These are phyloP conservation scores for Hymenoscyphus infarciens DNA, from an alignment of 2,329 filamentous ascomycete genomes.

Conservation along the genomic window DNA sequence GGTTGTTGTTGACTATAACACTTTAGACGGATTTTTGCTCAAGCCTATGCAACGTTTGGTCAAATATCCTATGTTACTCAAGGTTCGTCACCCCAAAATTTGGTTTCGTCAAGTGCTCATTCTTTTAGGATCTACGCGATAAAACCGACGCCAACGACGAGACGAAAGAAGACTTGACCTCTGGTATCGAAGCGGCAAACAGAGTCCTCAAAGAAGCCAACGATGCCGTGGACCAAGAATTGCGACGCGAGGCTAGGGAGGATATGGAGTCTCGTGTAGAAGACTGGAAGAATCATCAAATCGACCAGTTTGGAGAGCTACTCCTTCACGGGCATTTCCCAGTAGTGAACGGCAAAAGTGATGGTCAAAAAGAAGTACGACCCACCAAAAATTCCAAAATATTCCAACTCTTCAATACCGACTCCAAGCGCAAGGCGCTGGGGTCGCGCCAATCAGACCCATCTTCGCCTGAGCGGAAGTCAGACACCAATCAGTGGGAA, in stretches of 20 bases:
- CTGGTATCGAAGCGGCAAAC: conserved; percentile 78
- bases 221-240: conserved; percentile 82
- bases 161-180: conserved; percentile 66
- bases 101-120: conserved; percentile 11
- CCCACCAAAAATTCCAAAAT: conserved; percentile 19
- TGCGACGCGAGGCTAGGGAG: conserved; percentile 76
- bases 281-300: conserved; percentile 92
- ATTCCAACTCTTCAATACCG: conserved; percentile 11
- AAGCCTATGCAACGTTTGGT: conserved; percentile 96
- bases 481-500: conserved; percentile 12
- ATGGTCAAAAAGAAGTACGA: conserved; percentile 74
- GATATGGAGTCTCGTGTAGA: conserved; percentile 82
- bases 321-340: conserved; percentile 87
- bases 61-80: conserved; percentile 88
- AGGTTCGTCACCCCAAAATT: conserved; percentile 46
- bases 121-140: conserved; percentile 71
- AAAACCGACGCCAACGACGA: conserved; percentile 72
- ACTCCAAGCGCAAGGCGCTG: conserved; percentile 25
- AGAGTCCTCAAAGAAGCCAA: conserved; percentile 82
- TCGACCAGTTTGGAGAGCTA: conserved; percentile 87
- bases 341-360: conserved; percentile 83
- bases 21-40: conserved; percentile 84
- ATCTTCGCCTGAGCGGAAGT: neutral
- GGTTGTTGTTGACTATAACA: conserved; percentile 83
- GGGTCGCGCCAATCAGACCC: conserved; percentile 8